Conservation (phyloP, 75 land plant species). For the Selaginella moellendorffii region DNA sequence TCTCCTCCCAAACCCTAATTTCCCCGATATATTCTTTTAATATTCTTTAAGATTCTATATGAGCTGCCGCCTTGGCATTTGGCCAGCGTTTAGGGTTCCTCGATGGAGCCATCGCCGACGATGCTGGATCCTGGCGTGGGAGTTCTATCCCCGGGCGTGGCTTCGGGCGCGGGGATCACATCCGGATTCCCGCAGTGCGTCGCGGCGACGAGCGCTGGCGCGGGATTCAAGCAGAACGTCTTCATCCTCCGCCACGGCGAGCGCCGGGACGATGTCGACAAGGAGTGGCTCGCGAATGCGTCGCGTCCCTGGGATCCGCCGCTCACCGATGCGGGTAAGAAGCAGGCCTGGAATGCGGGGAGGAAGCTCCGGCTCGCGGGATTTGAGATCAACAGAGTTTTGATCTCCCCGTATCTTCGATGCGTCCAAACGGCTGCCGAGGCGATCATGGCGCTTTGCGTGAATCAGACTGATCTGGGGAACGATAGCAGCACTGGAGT, state of each 20-base stretch:
- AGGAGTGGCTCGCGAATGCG: constrained; percentile 40
- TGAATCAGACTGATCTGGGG: constrained; percentile 19
- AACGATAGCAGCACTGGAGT: constrained; percentile 11
- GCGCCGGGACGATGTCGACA: constrained; percentile 50
- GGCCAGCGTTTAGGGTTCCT: too few relatives aligned
- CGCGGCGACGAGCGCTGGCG: neutral
- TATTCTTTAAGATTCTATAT: too few relatives aligned
- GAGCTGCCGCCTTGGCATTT: too few relatives aligned
- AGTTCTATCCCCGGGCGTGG: neutral
- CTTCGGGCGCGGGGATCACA: neutral
- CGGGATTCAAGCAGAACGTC: constrained; percentile 11
- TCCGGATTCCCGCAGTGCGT: neutral
- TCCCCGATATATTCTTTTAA: too few relatives aligned
- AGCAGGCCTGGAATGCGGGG: constrained; percentile 51
- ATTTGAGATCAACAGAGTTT: constrained; percentile 37
- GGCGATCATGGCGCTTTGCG: constrained; percentile 46
- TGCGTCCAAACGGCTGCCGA: constrained; percentile 79
- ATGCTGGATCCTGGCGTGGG: neutral
- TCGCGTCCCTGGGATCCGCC: constrained; percentile 86
- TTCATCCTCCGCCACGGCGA: constrained; percentile 90
- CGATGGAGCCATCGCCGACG: neutral
- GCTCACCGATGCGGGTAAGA: constrained; percentile 42
- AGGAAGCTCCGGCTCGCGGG: constrained; percentile 24
- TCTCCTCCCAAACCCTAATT: too few relatives aligned
- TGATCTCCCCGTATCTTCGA: constrained; percentile 80